phyloP scores from a whole-genome alignment of 2,329 filamentous ascomycete species.

The Sodiomyces alkalinus region DNA sequence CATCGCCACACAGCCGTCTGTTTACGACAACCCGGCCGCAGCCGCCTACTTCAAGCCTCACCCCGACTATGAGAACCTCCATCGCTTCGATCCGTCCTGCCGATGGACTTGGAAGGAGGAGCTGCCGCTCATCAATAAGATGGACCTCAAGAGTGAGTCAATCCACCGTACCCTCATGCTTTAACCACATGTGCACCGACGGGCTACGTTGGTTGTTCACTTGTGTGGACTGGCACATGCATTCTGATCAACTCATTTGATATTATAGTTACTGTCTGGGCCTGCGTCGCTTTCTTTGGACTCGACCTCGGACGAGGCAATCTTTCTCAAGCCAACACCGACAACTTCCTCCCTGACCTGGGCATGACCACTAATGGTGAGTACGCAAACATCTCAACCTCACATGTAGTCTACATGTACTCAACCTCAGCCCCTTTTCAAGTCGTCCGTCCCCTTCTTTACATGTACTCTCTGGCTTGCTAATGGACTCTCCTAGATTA shows the following conservation, averaged over 20 bases:
- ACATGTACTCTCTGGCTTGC: neutral
- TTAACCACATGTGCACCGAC: constrained; percentile 9
- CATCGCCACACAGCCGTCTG: constrained; percentile 25
- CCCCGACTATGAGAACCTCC: constrained; percentile 17
- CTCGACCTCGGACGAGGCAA: constrained; percentile 12
- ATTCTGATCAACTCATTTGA: neutral
- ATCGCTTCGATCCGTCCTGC: constrained; percentile 17
- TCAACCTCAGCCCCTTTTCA: too few species aligned
- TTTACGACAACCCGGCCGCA: constrained; percentile 26
- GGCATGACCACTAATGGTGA: constrained; percentile 16
- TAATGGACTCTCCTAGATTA: constrained; percentile 18
- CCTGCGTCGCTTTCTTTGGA: constrained; percentile 9
- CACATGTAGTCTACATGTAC: too few species aligned
- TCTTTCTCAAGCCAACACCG: constrained; percentile 11
- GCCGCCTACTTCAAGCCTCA: constrained; percentile 19
- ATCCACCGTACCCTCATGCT: too few species aligned
- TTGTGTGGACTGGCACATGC: too few species aligned
- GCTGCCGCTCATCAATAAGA: constrained; percentile 12
- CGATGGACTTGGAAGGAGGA: constrained; percentile 20
- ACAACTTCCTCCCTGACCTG: constrained; percentile 23
- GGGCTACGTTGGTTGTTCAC: neutral
- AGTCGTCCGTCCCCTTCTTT: too few species aligned
- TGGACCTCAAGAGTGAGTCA: constrained; percentile 14
- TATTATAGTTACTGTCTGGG: constrained; percentile 1
- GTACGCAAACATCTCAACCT: constrained; percentile 1